These are phyloP conservation scores for Panicum virgatum DNA, from an alignment of 202 grass and related monocot genomes.

Conservation along the genomic window DNA sequence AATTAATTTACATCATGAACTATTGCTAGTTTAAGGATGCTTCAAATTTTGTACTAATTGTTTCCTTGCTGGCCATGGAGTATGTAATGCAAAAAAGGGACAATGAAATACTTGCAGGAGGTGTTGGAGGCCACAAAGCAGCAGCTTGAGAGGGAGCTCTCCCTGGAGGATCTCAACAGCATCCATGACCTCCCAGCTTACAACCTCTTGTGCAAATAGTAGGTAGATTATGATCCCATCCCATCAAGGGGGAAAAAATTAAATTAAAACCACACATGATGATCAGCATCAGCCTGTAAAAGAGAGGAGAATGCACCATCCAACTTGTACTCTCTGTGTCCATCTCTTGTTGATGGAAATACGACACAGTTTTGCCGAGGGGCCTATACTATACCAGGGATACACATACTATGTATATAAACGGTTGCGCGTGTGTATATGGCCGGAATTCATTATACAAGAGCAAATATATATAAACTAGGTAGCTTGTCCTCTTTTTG, in stretches of 20 bases:
- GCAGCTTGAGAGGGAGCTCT: conserved; percentile 92
- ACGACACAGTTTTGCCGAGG: neutral
- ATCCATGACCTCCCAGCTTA: conserved; percentile 91
- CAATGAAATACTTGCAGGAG: conserved; percentile 43
- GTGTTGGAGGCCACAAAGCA: conserved; percentile 76
- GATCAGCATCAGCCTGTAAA: neutral
- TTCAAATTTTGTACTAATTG: neutral
- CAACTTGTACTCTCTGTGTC: neutral
- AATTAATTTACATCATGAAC: neutral
- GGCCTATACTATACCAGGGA: neutral
- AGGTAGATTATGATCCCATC: neutral
- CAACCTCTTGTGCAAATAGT: conserved; percentile 79
- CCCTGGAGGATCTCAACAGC: conserved; percentile 65
- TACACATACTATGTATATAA: neutral
- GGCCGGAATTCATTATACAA: neutral
- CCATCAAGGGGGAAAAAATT: no score
- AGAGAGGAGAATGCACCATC: neutral
- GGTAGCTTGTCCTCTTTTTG: neutral
- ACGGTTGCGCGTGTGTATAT: neutral
- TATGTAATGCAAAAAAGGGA: neutral
- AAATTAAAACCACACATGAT: neutral
- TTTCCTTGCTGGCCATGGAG: neutral
- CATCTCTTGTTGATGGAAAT: neutral
- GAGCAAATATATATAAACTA: neutral
- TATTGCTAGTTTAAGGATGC: neutral